Conservation (phyloP, 768 basidiomycete species). For the Mycena vitilis region DNA sequence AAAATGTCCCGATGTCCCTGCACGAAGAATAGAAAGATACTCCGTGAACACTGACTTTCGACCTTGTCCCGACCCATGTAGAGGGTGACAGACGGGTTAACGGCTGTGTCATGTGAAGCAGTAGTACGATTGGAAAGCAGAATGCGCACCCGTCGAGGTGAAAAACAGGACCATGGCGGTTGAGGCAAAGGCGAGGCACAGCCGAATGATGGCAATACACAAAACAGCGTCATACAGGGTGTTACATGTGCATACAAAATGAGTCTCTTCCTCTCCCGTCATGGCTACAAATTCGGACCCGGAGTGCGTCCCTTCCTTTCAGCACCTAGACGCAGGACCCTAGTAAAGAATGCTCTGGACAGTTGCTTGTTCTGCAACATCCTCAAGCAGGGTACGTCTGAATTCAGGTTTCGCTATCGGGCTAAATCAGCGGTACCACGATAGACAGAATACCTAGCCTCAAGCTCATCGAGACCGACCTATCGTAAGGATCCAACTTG, state of each 20-base stretch:
- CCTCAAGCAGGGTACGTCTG: constrained; percentile 76
- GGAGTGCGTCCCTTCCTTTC: constrained; percentile 43
- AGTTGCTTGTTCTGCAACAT: constrained; percentile 95
- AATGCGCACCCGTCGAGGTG: constrained; percentile 59
- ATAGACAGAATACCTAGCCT: constrained; percentile 92
- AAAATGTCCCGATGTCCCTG: no score
- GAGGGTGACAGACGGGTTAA: constrained; percentile 70
- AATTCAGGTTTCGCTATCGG: constrained; percentile 4
- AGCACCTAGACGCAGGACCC: constrained; percentile 50
- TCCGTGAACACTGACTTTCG: constrained; percentile 71
- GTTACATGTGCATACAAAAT: neutral
- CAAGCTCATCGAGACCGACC: constrained; percentile 83
- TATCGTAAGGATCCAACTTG: constrained; percentile 56
- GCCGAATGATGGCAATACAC: neutral
- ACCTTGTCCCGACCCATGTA: constrained; percentile 99
- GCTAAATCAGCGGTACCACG: constrained; percentile 7
- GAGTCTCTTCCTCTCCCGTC: neutral
- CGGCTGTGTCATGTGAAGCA: neutral
- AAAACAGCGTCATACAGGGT: neutral
- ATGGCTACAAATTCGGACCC: constrained; percentile 57
- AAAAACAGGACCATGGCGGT: constrained; percentile 64
- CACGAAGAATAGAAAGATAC: no score
- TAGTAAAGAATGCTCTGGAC: constrained; percentile 48
- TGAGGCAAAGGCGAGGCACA: neutral
- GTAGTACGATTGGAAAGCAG: constrained; percentile 63